Percentiles rank a stretch among this genome's conserved stretches.
phyloP scores from a whole-genome alignment of 139 green algal genomes.

The Ettlia oleoabundans region DNA sequence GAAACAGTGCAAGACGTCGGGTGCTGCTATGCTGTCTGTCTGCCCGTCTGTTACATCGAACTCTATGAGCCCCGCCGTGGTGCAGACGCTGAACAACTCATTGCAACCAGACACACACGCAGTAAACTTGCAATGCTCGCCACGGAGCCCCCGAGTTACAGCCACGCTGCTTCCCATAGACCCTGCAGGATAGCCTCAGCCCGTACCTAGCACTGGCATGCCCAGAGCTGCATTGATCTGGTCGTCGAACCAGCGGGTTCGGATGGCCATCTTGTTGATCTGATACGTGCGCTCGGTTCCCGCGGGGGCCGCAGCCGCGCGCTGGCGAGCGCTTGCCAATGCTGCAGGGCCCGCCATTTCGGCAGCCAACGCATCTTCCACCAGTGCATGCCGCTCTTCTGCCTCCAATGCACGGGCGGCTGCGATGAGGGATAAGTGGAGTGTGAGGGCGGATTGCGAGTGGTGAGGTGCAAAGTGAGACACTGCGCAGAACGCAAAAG shows the following conservation, averaged over 20 bases:
- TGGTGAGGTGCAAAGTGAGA: too few species aligned
- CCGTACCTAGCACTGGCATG: conserved; percentile 23
- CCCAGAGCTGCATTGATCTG: conserved; percentile 37
- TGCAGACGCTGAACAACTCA: too few species aligned
- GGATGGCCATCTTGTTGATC: conserved; percentile 39
- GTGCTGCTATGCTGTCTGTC: too few species aligned
- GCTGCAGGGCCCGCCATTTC: conserved; percentile 27
- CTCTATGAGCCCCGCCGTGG: too few species aligned
- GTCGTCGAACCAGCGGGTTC: conserved; percentile 49
- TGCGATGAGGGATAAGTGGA: not conserved
- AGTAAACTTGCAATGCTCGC: not conserved
- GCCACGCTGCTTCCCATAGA: not conserved
- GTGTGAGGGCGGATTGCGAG: not conserved
- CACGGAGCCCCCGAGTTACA: not conserved
- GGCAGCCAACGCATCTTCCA: conserved; percentile 38
- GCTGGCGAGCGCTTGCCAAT: not conserved
- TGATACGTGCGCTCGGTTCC: conserved; percentile 13
- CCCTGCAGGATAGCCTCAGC: not conserved
- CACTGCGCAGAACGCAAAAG: too few species aligned
- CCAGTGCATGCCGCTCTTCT: conserved; percentile 25
- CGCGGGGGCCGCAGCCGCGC: not conserved
- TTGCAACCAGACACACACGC: too few species aligned
- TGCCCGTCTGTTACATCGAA: too few species aligned
- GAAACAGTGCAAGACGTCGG: too few species aligned
- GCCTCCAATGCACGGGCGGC: conserved; percentile 40